Evolutionary conservation across 148 eudicot genomes (phyloP), one percentile per base, ranked within the genome.

Genomic region (Cornus suecica): DNA sequence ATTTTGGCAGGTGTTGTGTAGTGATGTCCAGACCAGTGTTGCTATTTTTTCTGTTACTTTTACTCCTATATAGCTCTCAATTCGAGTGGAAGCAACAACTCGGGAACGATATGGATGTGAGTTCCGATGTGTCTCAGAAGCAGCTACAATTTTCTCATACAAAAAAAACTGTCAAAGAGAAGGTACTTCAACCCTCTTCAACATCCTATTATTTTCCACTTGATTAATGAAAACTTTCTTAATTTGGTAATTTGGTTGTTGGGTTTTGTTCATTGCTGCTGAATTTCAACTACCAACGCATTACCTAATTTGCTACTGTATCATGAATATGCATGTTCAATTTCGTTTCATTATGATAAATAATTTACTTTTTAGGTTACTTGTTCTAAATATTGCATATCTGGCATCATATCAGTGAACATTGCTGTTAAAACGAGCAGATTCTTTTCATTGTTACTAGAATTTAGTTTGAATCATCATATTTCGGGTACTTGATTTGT

Each of bases 71-170:
- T 24, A 92, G 92, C 24, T 92, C 97, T 15, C 97, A 92, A 71
- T 90, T 92, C 71, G 97, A 92, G 69, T 92, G 97, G 97, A 87
- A 86, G 77, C 92, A 88, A 66, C 92, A 81, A 30, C 81, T 92
- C 10, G 87, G 84, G 4, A 82, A 79, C 24, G 97, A 88, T 76
- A 77, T 80, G 5, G 94, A 92, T 37, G 66, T 84, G 22, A 83
- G 74, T 42, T 87, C 88, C 2, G 79, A 37, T 30, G 73, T 83
- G 31, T 83, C 91, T 25, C 82, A 84, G 80, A 90, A 90, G 76
- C 92, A 90, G 64, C 85, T 70, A 45, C 86, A 85, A 52, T 75
- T 82, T 58, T 80, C 87, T 9, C 80, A 87, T 70, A 73, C 90
- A 73, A 88, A 92, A 83, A 92, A 90, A 72, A 85, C 83, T 79